Percentiles rank a stretch among this genome's conserved stretches.
phyloP scores from a whole-genome alignment of 2,329 filamentous ascomycete genomes.

The Fusarium begoniae region DNA sequence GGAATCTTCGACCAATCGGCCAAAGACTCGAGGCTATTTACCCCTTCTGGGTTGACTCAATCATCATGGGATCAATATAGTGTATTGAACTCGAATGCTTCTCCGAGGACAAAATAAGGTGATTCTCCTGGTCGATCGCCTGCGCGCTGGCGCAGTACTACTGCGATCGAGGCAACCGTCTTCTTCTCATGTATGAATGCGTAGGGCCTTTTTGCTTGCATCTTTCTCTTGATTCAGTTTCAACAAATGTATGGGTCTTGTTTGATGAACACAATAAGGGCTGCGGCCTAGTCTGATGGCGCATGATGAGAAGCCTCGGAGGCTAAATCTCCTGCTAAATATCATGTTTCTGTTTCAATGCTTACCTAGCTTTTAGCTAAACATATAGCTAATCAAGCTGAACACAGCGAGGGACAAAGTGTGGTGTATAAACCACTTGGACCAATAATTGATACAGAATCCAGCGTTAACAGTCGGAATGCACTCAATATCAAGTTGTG shows the following conservation, averaged over 20 bases:
- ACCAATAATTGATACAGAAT: neutral
- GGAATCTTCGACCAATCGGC: conserved; percentile 6
- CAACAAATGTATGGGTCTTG: neutral
- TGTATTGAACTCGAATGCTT: neutral
- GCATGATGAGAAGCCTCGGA: neutral
- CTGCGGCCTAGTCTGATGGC: neutral
- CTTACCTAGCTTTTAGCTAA: neutral
- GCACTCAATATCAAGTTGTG: neutral
- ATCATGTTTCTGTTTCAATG: neutral
- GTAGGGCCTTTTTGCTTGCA: neutral
- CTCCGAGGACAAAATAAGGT: neutral
- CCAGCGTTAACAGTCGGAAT: too few relatives aligned
- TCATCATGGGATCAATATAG: neutral
- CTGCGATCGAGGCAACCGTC: neutral
- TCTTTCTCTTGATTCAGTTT: neutral
- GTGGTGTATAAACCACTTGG: neutral
- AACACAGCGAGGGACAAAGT: neutral
- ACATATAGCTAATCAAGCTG: neutral
- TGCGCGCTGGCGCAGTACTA: neutral
- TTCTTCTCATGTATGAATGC: neutral
- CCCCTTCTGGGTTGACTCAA: neutral
- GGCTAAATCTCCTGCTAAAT: neutral
- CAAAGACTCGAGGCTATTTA: neutral
- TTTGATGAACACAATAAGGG: neutral
- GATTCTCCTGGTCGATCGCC: neutral